Evolutionary conservation across 768 basidiomycete species (phyloP), one percentile per base, ranked within the genome.

Genomic region (Leccinum subtestaceum): DNA sequence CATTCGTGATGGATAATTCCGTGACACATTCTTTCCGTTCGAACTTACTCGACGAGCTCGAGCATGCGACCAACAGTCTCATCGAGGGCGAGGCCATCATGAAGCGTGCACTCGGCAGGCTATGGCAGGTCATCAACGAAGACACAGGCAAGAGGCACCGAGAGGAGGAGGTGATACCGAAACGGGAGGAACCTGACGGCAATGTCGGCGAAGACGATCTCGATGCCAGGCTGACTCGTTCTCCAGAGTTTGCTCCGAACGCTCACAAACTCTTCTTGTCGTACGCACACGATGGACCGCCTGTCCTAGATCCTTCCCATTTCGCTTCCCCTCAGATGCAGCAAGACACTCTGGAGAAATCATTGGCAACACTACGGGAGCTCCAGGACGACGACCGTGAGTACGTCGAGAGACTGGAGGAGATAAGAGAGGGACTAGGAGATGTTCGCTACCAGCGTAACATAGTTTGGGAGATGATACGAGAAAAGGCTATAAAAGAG

Each of bases 321-420:
- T 89, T 87, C 62, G 74, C 82, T 6, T 81, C 81, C 4, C 83
- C 84, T 21, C 84, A 88, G 57, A 80, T 83, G 75, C 89, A 91
- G 63, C 72, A 84, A 58, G 87, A 85, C 50, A 86, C 76, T 13
- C 69, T 94, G 56, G 90, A 93, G 67, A 92, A 90, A 69, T 85
- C 87, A 13, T 64, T 93, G 38, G 83, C 87, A 15, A 80, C 84
- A 2, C 73, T 94, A 54, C 83, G 88, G 53, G 93, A 95, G 64
- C 76, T 95, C 21, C 88, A 91, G 63, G 93, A 94, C 66, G 93
- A 95, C 65, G 89, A 88, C 5, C 79, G 91, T 48, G 93, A 94
- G 72, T 95, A 94, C 67, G 85, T 89, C 5, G 92, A 93, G 67
- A 82, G 92, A 27, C 73, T 95, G 55, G 84, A 89, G 66, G 93